These are phyloP conservation scores for Sambucus nigra DNA, from an alignment of 129 eudicot genomes.

Conservation along the genomic window DNA sequence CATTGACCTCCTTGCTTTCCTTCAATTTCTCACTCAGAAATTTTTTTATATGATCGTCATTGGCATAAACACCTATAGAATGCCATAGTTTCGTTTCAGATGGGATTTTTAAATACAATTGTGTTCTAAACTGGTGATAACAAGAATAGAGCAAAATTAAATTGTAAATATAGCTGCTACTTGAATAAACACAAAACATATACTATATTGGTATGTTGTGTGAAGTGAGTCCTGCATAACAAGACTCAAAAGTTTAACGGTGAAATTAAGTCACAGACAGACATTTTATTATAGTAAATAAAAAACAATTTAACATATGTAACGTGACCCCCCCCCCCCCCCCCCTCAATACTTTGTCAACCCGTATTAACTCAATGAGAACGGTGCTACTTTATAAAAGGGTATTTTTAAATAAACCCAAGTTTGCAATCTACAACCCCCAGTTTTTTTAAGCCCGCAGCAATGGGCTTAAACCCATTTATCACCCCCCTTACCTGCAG, in stretches of 20 bases:
- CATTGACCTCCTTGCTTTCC: conserved; percentile 34
- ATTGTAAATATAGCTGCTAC: neutral
- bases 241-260: neutral
- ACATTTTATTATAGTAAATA: neutral
- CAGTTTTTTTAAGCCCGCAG: too few relatives aligned
- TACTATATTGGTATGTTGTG: neutral
- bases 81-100: neutral
- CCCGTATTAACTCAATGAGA: neutral
- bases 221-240: neutral
- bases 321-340: neutral
- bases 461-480: too few relatives aligned
- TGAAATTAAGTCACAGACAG: too few relatives aligned
- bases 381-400: neutral
- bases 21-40: conserved; percentile 64
- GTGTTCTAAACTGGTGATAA: neutral
- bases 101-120: neutral
- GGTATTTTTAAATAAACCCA: too few relatives aligned
- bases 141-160: neutral
- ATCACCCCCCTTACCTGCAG: too few relatives aligned
- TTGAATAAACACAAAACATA: neutral
- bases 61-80: conserved; percentile 75
- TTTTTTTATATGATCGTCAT: conserved; percentile 53
- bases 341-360: neutral
- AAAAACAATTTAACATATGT: neutral
- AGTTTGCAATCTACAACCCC: too few relatives aligned